Conservation (phyloP, 1,284 basidiomycete species). For the Apiotrichum siamense region DNA sequence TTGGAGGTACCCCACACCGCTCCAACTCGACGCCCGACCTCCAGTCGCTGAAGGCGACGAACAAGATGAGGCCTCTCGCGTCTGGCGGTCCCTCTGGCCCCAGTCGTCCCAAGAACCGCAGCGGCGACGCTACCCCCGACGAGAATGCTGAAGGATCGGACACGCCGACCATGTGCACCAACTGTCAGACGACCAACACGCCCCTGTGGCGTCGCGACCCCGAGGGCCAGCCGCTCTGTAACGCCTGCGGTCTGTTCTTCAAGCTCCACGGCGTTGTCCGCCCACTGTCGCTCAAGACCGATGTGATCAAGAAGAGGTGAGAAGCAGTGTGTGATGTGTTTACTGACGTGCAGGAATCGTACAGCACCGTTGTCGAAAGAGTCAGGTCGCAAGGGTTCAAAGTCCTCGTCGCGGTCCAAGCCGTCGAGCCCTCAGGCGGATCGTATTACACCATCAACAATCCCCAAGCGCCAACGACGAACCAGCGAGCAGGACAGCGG, state of each 20-base stretch:
- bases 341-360: slow-evolving; percentile 12
- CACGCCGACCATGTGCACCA: slow-evolving; percentile 77
- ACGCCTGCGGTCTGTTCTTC: slow-evolving; percentile 83
- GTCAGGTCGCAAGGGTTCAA: slow-evolving; percentile 3
- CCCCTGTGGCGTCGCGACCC: slow-evolving; percentile 92
- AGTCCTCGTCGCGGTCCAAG: slow-evolving; percentile 11
- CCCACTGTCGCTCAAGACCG: slow-evolving; percentile 88
- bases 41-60: slow-evolving; percentile 18
- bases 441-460: slow-evolving; percentile 3
- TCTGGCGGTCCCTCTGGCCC: not conserved
- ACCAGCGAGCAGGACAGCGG: slow-evolving; percentile 5
- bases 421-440: slow-evolving; percentile 10
- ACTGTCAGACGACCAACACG: slow-evolving; percentile 92
- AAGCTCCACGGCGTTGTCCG: slow-evolving; percentile 93
- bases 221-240: slow-evolving; percentile 87
- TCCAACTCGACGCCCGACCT: slow-evolving; percentile 46
- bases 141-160: slow-evolving; percentile 44
- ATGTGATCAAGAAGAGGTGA: slow-evolving; percentile 95
- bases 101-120: not conserved
- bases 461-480: slow-evolving; percentile 19
- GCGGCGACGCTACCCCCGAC: slow-evolving; percentile 8
- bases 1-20: slow-evolving; percentile 21
- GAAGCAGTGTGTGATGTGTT: slow-evolving; percentile 17
- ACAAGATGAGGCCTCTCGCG: slow-evolving; percentile 1
- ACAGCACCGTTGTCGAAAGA: slow-evolving; percentile 15